Base-by-base conservation (phyloP, 2,329 filamentous ascomycete genomes). In the Sclerotinia sclerotiorum region DNA sequence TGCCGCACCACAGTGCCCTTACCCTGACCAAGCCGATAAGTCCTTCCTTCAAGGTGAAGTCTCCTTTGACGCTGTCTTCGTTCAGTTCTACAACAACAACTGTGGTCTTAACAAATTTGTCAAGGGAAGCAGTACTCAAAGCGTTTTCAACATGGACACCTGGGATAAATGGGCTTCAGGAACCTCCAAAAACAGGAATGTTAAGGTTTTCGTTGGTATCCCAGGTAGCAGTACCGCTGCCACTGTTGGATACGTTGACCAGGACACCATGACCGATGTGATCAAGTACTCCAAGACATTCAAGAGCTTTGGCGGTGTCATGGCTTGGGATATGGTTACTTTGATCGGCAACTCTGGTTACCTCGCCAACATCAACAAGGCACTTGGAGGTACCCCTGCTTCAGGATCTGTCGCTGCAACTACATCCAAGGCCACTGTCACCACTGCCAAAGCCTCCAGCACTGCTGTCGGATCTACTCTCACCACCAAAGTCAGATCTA, bases 321-420 rank as follows among this genome's bases (percentile, higher is more conserved):
- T 90, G 87, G 81, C 88, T 80, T 90, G 87, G 88, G 88, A 90
- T 76, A 85, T 85, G 78, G 84, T 81, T n/a, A 86, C 88, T 80
- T 81, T 85, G 5, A 86, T 65, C 17, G 67, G 42, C 17, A 68
- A 68, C 32, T 32, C 21, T 19, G 67, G 67, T 24, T 68, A 65
- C 21, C 60, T 68, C 15, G 49, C 39, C 15, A 51, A 44, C 21
- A 49, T 68, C n/a, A 56, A 35, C 29, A 51, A 68, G 32, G 67
- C 60, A 49, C 60, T 68, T 11, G 67, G 67, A 56, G 66, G 58
- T 21, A 21, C 62, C 5, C 62, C 46, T 29, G 52, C 62, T 54
- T 65, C 67, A 29, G 52, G 32, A 48, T 35, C 49, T 29, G 62
- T 51, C 7, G 62, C 67, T 2, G 67, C 68, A 48, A 55, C 54